Evolutionary conservation across 73 alveolate species (phyloP).

Genomic region (Stentor roeselii): DNA sequence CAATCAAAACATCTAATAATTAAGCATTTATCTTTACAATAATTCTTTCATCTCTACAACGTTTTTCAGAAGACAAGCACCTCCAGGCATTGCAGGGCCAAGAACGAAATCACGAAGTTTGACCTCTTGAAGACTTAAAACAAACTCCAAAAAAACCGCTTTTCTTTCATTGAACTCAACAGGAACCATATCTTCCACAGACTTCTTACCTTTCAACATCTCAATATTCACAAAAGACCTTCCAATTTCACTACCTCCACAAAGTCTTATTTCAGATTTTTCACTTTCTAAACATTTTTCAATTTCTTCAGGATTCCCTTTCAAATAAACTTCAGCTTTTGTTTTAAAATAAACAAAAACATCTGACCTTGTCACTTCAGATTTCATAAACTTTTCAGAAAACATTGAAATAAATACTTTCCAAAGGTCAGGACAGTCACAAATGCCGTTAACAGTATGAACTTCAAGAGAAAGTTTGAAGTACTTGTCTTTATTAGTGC

Average conservation of each 20-base stretch:
- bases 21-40: too few species aligned
- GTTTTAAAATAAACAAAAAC: background rate
- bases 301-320: background rate
- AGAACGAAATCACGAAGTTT: background rate
- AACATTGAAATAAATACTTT: background rate
- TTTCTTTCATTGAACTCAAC: background rate
- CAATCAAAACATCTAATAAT: too few species aligned
- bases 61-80: background rate
- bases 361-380: conserved; percentile 1
- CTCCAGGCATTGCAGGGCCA: background rate
- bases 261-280: background rate
- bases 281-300: background rate
- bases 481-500: background rate
- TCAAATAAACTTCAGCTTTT: background rate
- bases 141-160: background rate
- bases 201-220: background rate
- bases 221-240: background rate
- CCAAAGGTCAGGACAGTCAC: background rate
- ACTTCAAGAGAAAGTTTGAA: background rate
- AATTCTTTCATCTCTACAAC: background rate
- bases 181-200: background rate
- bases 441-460: background rate
- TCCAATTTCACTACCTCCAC: background rate
- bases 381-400: background rate
- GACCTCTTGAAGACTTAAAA: background rate